A percentile compares a stretch with the other conserved stretches of the same genome.
phyloP scores from a whole-genome alignment of 768 basidiomycete genomes.

The Serendipita vermifera region DNA sequence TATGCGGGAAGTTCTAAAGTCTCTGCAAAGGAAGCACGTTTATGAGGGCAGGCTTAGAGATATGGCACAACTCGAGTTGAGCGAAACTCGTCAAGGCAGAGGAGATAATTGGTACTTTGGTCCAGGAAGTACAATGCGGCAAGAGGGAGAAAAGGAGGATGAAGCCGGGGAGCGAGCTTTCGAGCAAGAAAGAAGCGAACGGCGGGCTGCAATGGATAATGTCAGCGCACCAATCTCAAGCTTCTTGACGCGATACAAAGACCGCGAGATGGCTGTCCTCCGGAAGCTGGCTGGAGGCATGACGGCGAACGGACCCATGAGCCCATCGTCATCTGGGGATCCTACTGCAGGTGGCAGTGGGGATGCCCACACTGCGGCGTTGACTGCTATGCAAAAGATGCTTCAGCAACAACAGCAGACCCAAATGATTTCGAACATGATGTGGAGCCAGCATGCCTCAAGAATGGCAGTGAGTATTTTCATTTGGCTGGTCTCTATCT shows the following conservation, averaged over 20 bases:
- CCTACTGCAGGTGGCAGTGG: background rate
- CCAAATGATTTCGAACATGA: conserved; percentile 9
- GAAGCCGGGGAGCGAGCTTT: background rate
- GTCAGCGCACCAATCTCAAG: background rate
- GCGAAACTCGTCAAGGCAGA: background rate
- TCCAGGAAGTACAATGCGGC: background rate
- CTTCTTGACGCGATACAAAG: background rate
- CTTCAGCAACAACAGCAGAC: conserved; percentile 5
- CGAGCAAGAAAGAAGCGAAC: background rate
- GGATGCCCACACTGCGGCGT: background rate
- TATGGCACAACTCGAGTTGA: background rate
- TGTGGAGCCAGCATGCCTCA: conserved; percentile 8
- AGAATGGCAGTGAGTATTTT: background rate
- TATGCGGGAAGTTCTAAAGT: background rate
- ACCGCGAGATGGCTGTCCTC: conserved; percentile 4
- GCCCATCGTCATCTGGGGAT: background rate
- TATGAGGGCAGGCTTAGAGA: background rate
- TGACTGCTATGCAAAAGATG: conserved; percentile 7
- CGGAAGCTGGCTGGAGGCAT: background rate
- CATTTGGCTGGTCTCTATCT: background rate
- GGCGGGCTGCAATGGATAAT: background rate
- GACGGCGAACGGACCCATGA: conserved; percentile 2
- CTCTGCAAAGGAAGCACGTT: background rate
- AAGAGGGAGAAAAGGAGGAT: conserved; percentile 4
- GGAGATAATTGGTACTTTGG: conserved; percentile 3